Base-by-base conservation (phyloP, 202 grass and related monocot species). In the Panicum hallii region DNA sequence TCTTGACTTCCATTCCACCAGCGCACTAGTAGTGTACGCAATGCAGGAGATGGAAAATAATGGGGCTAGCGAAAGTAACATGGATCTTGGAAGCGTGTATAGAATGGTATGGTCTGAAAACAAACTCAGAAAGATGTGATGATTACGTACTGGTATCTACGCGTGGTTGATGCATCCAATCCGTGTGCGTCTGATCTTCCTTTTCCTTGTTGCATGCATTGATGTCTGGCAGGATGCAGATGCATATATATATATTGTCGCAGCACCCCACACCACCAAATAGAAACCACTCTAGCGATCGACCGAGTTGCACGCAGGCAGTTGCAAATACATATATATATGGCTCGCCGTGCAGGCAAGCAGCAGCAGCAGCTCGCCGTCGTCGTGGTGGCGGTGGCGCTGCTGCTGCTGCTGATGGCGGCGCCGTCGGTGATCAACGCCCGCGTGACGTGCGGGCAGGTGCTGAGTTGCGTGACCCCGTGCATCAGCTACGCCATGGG, bases 391-490 rank as follows among this genome's bases (percentile, higher is more conserved):
- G 9, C 85, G 43, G 5, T 38, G 9, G 60, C 16, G 11, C 11
- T 65, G 10, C 44, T 22, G 10, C 44, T 22, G 11, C 26, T 36
- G 47, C 19, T 74, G 20, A 34, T 20, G 26, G 15, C 4, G 22
- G 36, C 62, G 3, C 70, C 75, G 6, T 13, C 65, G 3, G 55
- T 9, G 11, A 66, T 55, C 32, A 63, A 67, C 84, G n/a, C 19
- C 16, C 81, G 71, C 44, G 70, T 91, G 80, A 72, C 77, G 15
- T 86, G 84, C 68, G 56, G 57, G 3, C 28, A 72, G 55, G 83
- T 86, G 38, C 20, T 10, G 34, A 1, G 34, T 0, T n/a, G n/a
- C 30, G 2, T 75, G 17, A 22, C 17, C 6, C 72, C 72, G 4
- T 75, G 72, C 52, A 57, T 76, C 11, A 42, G 52, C 49, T 91